Evolutionary conservation across 192 early-diverging fungal genomes (phyloP).

Genomic region (Phycomyces blakesleeanus): DNA sequence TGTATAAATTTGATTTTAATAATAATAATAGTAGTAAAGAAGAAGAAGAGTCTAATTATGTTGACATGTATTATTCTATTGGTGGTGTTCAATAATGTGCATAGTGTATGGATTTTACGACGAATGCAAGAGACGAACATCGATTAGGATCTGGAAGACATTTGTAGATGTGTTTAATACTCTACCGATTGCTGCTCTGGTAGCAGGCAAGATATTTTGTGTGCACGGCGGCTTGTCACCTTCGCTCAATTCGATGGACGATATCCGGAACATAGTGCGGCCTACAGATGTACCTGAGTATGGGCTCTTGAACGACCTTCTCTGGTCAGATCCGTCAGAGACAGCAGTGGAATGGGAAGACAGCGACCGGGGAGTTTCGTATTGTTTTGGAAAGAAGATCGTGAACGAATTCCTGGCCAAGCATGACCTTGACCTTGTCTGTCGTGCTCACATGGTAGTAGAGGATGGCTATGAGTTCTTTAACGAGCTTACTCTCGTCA

Average conservation of each 20-base stretch:
- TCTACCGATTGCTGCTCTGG: slow-evolving; percentile 86
- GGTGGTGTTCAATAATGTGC: too few relatives aligned
- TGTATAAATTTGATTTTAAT: too few relatives aligned
- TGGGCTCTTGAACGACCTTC: slow-evolving; percentile 85
- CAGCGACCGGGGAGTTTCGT: slow-evolving; percentile 94
- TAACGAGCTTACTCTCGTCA: slow-evolving; percentile 91
- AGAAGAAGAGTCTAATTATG: too few relatives aligned
- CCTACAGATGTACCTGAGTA: slow-evolving; percentile 91
- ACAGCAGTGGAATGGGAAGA: slow-evolving; percentile 79
- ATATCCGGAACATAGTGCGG: slow-evolving; percentile 73
- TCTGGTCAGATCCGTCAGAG: slow-evolving; percentile 93
- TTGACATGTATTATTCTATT: too few relatives aligned
- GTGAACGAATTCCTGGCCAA: slow-evolving; percentile 79
- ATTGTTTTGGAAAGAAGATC: slow-evolving; percentile 84
- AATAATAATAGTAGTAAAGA: too few relatives aligned
- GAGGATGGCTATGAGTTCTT: slow-evolving; percentile 99
- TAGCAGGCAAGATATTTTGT: slow-evolving; percentile 92
- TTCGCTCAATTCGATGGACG: slow-evolving; percentile 76
- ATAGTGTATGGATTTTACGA: slow-evolving; percentile 95
- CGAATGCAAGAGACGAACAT: slow-evolving; percentile 90
- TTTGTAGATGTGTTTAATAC: slow-evolving; percentile 92
- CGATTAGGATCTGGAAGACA: slow-evolving; percentile 83
- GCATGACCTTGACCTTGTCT: slow-evolving; percentile 92
- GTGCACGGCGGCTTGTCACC: slow-evolving; percentile 93
- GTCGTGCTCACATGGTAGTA: slow-evolving; percentile 92